These are phyloP conservation scores for Lichina pygmaea DNA, from an alignment of 495 filamentous ascomycete genomes.

Conservation along the genomic window DNA sequence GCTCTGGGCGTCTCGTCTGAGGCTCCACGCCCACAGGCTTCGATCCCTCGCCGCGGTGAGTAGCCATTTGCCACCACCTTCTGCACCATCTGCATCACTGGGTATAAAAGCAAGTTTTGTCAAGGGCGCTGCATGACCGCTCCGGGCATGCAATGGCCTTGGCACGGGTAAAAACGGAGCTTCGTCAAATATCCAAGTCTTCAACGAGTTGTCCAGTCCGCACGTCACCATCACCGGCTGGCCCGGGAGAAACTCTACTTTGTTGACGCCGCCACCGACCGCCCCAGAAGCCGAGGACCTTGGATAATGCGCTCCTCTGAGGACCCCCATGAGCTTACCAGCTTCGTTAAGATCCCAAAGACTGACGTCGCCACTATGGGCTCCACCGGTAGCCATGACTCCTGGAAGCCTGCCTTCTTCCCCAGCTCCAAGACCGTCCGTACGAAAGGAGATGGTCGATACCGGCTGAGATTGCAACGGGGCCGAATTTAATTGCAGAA, in stretches of 20 bases:
- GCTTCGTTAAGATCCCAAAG: conserved; percentile 89
- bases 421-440: conserved; percentile 71
- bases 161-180: conserved; percentile 64
- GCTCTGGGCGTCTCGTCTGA: conserved; percentile 82
- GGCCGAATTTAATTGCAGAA: conserved; percentile 36
- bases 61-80: conserved; percentile 77
- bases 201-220: conserved; percentile 77
- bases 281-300: conserved; percentile 27
- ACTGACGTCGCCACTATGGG: conserved; percentile 55
- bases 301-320: conserved; percentile 64
- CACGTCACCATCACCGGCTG: conserved; percentile 76
- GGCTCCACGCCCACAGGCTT: conserved; percentile 83
- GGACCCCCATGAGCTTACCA: conserved; percentile 50
- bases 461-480: conserved; percentile 24
- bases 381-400: conserved; percentile 60
- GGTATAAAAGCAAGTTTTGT: conserved; percentile 61
- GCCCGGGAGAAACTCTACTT: conserved; percentile 70
- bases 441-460: conserved; percentile 72
- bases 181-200: conserved; percentile 85
- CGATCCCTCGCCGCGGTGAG: conserved; percentile 67
- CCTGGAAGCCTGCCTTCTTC: conserved; percentile 56
- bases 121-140: conserved; percentile 68
- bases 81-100: conserved; percentile 63
- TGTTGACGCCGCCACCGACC: conserved; percentile 34
- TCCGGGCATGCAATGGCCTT: conserved; percentile 54